These are phyloP conservation scores for Berberis vulgaris DNA, from an alignment of 164 flowering plant genomes.

Conservation along the genomic window DNA sequence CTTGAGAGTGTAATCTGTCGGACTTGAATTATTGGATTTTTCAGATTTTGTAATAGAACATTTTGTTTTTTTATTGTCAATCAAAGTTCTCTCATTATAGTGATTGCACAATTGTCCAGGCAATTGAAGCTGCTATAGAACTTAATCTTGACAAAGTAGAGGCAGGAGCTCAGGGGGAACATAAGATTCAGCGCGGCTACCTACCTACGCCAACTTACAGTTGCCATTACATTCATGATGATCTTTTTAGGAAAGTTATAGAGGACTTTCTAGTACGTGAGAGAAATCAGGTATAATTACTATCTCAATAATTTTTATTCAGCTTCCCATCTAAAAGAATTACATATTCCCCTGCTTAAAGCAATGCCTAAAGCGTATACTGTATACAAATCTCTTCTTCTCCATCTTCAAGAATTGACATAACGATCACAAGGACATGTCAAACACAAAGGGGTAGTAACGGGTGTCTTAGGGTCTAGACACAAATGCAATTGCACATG, in stretches of 20 bases:
- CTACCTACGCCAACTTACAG: constrained; percentile 81
- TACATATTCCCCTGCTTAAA: too few relatives aligned
- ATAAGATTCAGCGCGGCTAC: constrained; percentile 91
- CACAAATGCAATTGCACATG: too few relatives aligned
- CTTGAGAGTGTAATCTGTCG: constrained; percentile 14
- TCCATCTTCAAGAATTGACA: too few relatives aligned
- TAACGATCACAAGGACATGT: too few relatives aligned
- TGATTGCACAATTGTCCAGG: constrained; percentile 28
- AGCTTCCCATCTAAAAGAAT: background rate
- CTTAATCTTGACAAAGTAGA: constrained; percentile 70
- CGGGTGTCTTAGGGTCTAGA: too few relatives aligned
- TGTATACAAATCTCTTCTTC: too few relatives aligned
- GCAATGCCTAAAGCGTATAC: too few relatives aligned
- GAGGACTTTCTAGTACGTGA: constrained; percentile 67
- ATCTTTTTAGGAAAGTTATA: constrained; percentile 50
- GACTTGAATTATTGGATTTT: too few relatives aligned
- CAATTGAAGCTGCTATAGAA: constrained; percentile 97
- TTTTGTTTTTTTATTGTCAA: too few relatives aligned
- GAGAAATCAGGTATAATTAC: constrained; percentile 52
- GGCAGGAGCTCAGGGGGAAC: constrained; percentile 99
- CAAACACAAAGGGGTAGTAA: too few relatives aligned
- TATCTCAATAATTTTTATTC: background rate
- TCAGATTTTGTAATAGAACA: too few relatives aligned
- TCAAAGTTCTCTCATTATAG: background rate
- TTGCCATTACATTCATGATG: constrained; percentile 73